Conservation (phyloP, 345 rosid genomes). For the Cardamine occulta region DNA sequence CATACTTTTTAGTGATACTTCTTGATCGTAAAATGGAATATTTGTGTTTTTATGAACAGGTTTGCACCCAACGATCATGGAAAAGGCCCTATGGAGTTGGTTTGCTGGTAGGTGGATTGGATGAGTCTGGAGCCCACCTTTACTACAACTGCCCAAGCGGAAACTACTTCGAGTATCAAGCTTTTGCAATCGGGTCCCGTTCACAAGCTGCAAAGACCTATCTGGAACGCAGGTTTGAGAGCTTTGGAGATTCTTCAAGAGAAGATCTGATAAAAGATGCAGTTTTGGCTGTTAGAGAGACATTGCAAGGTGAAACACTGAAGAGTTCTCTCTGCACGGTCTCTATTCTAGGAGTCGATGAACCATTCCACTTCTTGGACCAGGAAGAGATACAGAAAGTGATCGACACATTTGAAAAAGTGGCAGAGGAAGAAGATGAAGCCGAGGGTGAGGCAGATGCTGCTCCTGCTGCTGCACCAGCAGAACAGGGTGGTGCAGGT, state of each 20-base stretch:
- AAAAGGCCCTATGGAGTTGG: slow-evolving; percentile 98
- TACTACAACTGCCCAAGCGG: slow-evolving; percentile 99
- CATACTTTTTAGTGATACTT: not conserved
- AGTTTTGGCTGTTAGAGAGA: slow-evolving; percentile 88
- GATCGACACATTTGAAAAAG: slow-evolving; percentile 83
- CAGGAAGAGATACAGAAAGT: slow-evolving; percentile 82
- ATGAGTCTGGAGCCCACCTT: slow-evolving; percentile 95
- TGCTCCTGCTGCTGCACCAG: slow-evolving; percentile 43
- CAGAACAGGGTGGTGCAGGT: slow-evolving; percentile 48
- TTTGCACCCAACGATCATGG: slow-evolving; percentile 99
- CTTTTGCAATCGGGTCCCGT: slow-evolving; percentile 97
- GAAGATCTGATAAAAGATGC: slow-evolving; percentile 94
- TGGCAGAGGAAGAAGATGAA: slow-evolving; percentile 59
- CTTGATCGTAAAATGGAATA: slow-evolving; percentile 8
- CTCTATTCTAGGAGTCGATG: slow-evolving; percentile 84
- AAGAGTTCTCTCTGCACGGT: slow-evolving; percentile 89
- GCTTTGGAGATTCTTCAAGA: slow-evolving; percentile 71
- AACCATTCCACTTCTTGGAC: slow-evolving; percentile 83
- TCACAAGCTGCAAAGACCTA: slow-evolving; percentile 99
- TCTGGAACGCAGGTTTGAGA: slow-evolving; percentile 86
- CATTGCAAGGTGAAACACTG: slow-evolving; percentile 92
- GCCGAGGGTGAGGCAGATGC: slow-evolving; percentile 45
- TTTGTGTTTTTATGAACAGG: slow-evolving; percentile 56
- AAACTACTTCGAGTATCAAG: slow-evolving; percentile 96
- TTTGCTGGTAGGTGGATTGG: slow-evolving; percentile 87